Evolutionary conservation across 192 early-diverging fungal species (phyloP), one percentile per base, ranked within the genome.

Genomic region (Coemansia sp.): DNA sequence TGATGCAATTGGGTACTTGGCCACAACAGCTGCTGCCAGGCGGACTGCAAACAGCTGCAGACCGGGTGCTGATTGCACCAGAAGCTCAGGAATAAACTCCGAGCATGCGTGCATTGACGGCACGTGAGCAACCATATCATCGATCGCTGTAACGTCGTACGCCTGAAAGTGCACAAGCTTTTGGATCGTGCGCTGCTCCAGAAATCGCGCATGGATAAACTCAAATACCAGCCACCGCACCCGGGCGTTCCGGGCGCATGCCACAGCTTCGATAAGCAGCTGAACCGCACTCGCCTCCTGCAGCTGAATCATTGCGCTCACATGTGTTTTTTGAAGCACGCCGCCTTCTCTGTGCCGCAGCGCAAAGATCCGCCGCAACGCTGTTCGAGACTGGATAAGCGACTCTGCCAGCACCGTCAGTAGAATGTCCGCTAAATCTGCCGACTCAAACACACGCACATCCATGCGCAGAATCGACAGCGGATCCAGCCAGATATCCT

Each of bases 101-200:
- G 78, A 55, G 35, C 83, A 81, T 11, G 85, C 82, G 45, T 87
- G 85, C 74, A 89, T 85, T 14, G 87, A 88, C 16, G 87, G 87
- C 22, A 89, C 83, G n/a, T 77, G 56, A 20, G 75, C 64, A n/a
- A 88, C 85, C 57, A 88, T 71, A 59, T 82, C 68, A 9, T 69
- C 71, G 19, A 89, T 83, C 3, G 84, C 62, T 1, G 65, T 61
- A 23, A 67, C 66, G n/a, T 75, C 70, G 70, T 86, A 88, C 3
- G 87, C 84, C 60, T 87, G 84, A 48, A 87, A 87, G 66, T 87
- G 85, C 7, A 89, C 47, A 8, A 84, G 66, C 61, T 85, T 88
- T 45, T 74, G 76, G 22, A 86, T 66, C 4, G 78, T 53, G 32
- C 71, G 69, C 35, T 88, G 83, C 53, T 87, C 83, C 38, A 89